Base-by-base conservation (phyloP, 2,329 filamentous ascomycete genomes). In the Nothophoma quercina region DNA sequence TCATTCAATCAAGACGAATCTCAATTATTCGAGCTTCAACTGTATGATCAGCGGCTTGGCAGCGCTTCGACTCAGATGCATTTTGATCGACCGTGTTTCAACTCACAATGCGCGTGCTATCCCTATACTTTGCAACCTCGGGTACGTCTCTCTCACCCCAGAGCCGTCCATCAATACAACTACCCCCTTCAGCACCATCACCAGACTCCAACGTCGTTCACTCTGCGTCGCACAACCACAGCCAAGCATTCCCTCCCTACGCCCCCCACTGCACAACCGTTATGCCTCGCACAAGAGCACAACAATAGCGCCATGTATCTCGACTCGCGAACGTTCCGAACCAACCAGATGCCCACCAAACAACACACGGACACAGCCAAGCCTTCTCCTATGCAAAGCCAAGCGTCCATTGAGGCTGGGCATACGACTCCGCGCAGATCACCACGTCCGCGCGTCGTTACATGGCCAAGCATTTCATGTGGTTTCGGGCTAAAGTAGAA, bases 231-330 rank as follows among this genome's bases (percentile, higher is more conserved):
- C 43, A 53, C 43, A 43, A 43, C 33, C 51, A 49, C 39, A 52
- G 55, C 51, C 55, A 52, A 55, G 51, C 55, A 55, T 58, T 58
- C 48, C 51, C 50, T 48, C 28, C 25, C 42, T 21, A 13, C 46
- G 28, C 26, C 10, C 13, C 19, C 43, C 30, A 38, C 46, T 52
- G 51, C 51, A 55, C 51, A 23, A 41, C 43, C 55, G 51, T 49
- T 49, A 32, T 34, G 10, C 44, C 32, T 35, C 22, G 36, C 51
- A 40, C 51, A 45, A 34, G 7, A 18, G 7, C 4, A 26, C 6
- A 23, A 13, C n/a, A n/a, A 16, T 16, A 22, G 15, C 21, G 42
- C 45, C 25, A 42, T 19, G 35, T 21, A n/a, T 6, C n/a, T 7
- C 25, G 3, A n/a, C 18, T 9, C 3, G n/a, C 19, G 15, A 29